Evolutionary conservation across 805 yeast species (phyloP).

Genomic region (Saccharomyces kudriavzevii): DNA sequence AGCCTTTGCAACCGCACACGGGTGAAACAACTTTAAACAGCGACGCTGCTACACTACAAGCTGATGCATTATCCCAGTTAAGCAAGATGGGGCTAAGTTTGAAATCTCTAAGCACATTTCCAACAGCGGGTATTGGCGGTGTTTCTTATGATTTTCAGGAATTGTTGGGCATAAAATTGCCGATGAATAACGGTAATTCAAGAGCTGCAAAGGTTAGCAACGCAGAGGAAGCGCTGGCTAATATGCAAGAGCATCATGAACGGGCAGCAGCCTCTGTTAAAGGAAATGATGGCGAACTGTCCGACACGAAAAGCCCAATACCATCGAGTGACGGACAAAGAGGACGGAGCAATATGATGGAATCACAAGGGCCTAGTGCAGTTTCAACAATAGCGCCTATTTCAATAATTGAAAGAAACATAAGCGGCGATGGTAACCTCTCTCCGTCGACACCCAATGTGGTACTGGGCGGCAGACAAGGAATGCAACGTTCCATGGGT

Average conservation of each 20-base stretch:
- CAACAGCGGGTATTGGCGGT: constrained; percentile 28
- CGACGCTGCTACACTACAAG: constrained; percentile 9
- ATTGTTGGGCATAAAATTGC: constrained; percentile 13
- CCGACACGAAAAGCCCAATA: neutral
- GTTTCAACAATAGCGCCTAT: constrained; percentile 22
- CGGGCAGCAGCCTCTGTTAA: constrained; percentile 8
- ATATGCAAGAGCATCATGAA: constrained; percentile 24
- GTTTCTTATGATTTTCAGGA: constrained; percentile 27
- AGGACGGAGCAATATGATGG: neutral
- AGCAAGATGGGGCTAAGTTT: constrained; percentile 16
- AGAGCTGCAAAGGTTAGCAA: constrained; percentile 18
- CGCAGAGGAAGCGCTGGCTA: constrained; percentile 27
- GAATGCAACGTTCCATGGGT: constrained; percentile 2
- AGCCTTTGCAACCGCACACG: constrained; percentile 14
- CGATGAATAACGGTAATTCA: constrained; percentile 10
- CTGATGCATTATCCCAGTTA: constrained; percentile 17
- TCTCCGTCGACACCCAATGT: constrained; percentile 10
- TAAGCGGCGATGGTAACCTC: constrained; percentile 6
- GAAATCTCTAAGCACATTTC: constrained; percentile 21
- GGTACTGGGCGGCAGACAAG: constrained; percentile 10
- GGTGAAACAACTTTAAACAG: constrained; percentile 11
- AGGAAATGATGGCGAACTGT: constrained; percentile 5
- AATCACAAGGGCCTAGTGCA: neutral
- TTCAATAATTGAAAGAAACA: constrained; percentile 13
- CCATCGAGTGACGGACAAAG: neutral